A percentile compares a stretch with the other conserved stretches of the same genome.
Evolutionary conservation across 2,329 filamentous ascomycete genomes (phyloP).

Genomic region (Fusarium scirpi): DNA sequence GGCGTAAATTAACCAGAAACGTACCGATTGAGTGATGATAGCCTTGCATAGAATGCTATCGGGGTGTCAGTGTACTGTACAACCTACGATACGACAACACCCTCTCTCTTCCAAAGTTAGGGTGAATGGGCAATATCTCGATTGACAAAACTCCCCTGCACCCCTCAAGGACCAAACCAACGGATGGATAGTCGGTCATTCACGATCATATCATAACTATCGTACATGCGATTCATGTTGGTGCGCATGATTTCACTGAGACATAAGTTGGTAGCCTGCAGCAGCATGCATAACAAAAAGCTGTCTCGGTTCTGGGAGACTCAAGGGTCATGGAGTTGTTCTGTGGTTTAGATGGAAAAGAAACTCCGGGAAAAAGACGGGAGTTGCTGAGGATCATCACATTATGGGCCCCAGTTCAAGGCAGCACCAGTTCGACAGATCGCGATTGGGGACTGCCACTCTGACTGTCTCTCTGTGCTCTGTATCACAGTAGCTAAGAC

Average conservation of each 20-base stretch:
- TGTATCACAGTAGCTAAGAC: not conserved
- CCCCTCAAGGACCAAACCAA: constrained; percentile 3
- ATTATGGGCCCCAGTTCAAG: constrained; percentile 10
- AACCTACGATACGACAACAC: constrained; percentile 10
- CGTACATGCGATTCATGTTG: not conserved
- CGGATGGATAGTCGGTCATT: not conserved
- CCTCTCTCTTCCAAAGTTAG: constrained; percentile 5
- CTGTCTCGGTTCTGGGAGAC: not conserved
- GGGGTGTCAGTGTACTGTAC: not conserved
- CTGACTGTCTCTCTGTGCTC: not conserved
- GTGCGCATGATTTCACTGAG: not conserved
- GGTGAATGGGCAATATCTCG: constrained; percentile 16
- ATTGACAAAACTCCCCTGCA: constrained; percentile 14
- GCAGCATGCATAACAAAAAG: not conserved
- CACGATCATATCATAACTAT: constrained; percentile 16
- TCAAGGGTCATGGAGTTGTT: not conserved
- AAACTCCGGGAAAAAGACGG: not conserved
- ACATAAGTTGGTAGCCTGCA: not conserved
- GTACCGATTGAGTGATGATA: constrained; percentile 18
- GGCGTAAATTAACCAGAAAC: constrained; percentile 2
- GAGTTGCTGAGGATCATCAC: constrained; percentile 19
- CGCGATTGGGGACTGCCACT: constrained; percentile 24
- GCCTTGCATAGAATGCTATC: constrained; percentile 34
- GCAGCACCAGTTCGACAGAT: constrained; percentile 33
- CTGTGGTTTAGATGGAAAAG: not conserved